Conservation (phyloP, 306 rosid species). For the Cucurbita ficifolia region DNA sequence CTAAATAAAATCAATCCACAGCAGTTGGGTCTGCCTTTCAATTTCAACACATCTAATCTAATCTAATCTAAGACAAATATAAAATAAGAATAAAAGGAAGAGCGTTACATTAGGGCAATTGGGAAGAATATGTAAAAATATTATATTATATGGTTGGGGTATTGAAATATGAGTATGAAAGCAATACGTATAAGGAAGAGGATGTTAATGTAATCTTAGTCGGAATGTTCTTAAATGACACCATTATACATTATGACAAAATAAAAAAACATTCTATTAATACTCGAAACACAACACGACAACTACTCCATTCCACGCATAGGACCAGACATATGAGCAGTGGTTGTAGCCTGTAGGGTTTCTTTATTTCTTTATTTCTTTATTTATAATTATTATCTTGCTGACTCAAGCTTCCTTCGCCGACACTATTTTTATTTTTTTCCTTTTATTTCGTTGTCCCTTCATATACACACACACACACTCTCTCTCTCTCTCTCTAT, state of each 20-base stretch:
- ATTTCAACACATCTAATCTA: neutral
- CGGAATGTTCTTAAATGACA: constrained; percentile 4
- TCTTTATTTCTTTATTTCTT: neutral
- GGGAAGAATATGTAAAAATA: neutral
- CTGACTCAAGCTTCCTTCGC: constrained; percentile 3
- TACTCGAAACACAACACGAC: neutral
- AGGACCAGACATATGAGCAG: neutral
- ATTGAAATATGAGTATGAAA: neutral
- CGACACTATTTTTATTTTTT: neutral
- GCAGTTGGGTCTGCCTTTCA: neutral
- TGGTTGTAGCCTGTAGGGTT: neutral
- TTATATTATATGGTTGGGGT: neutral
- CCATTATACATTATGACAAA: neutral
- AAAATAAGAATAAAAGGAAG: neutral
- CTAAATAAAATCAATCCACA: neutral
- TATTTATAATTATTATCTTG: neutral
- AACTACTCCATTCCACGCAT: neutral
- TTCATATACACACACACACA: neutral
- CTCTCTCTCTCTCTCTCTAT: neutral
- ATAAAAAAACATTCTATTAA: neutral
- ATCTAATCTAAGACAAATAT: neutral
- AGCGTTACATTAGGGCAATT: neutral
- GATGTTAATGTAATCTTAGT: constrained; percentile 6
- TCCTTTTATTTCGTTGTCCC: neutral
- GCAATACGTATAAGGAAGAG: neutral